Conservation (phyloP, 2,329 filamentous ascomycete genomes). For the Botrytis porri region DNA sequence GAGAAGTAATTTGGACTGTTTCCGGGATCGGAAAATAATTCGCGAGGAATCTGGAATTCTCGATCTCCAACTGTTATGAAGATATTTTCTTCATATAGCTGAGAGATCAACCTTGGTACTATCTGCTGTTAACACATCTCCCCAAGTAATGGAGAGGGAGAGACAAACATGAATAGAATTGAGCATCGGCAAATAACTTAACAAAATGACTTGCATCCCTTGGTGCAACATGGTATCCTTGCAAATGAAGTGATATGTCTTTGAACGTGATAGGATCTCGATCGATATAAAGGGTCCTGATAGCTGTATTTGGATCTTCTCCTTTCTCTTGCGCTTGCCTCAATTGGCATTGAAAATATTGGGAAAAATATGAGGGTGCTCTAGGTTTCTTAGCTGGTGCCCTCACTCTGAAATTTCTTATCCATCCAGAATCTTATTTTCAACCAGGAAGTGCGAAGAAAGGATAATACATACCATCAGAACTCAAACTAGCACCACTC, state of each 20-base stretch:
- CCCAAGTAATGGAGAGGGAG: not conserved
- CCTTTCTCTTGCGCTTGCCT: conserved; percentile 56
- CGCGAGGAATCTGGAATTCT: conserved; percentile 86
- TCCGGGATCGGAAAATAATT: conserved; percentile 79
- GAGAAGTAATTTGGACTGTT: conserved; percentile 97
- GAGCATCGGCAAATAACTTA: conserved; percentile 87
- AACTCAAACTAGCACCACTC: conserved; percentile 67
- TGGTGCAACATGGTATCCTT: conserved; percentile 85
- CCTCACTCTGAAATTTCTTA: not conserved
- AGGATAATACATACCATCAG: conserved; percentile 58
- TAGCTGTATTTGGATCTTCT: conserved; percentile 35
- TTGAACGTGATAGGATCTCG: conserved; percentile 85
- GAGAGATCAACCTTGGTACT: conserved; percentile 87
- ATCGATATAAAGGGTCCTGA: conserved; percentile 91
- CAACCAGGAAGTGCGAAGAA: not conserved
- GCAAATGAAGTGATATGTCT: conserved; percentile 86
- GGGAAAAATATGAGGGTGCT: conserved; percentile 96
- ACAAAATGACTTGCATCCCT: conserved; percentile 84
- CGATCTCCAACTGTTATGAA: conserved; percentile 86
- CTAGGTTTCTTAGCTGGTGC: conserved; percentile 48
- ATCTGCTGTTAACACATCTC: conserved; percentile 24
- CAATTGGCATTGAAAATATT: conserved; percentile 86
- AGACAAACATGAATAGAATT: conserved; percentile 79
- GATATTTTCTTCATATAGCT: conserved; percentile 87
- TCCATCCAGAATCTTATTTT: not conserved